These are phyloP conservation scores for Talaromyces atroroseus DNA, from an alignment of 2,329 filamentous ascomycete genomes.

Conservation along the genomic window DNA sequence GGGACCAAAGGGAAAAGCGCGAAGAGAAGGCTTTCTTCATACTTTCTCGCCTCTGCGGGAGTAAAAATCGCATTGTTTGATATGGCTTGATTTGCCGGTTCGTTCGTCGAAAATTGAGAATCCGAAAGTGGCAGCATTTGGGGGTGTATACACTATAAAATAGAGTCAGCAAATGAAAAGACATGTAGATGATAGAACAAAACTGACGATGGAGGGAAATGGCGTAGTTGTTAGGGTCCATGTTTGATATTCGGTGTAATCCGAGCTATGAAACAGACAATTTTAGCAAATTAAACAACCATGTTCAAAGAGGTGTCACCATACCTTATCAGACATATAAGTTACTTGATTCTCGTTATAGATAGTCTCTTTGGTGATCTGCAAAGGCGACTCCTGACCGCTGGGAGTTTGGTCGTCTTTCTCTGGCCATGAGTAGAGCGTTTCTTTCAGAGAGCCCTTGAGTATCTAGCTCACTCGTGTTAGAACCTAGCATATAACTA, in stretches of 20 bases:
- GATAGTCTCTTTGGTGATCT: slow-evolving; percentile 60
- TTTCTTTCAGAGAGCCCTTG: slow-evolving; percentile 72
- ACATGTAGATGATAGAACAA: background rate
- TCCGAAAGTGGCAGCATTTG: slow-evolving; percentile 76
- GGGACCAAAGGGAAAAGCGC: background rate
- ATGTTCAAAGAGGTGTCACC: slow-evolving; percentile 7
- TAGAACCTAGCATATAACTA: background rate
- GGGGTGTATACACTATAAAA: slow-evolving; percentile 68
- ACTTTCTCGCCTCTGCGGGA: slow-evolving; percentile 50
- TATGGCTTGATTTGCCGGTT: slow-evolving; percentile 68
- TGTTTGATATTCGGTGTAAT: slow-evolving; percentile 76
- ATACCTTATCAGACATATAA: slow-evolving; percentile 76
- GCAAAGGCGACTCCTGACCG: slow-evolving; percentile 49
- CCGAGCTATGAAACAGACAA: slow-evolving; percentile 53
- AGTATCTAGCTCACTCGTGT: slow-evolving; percentile 52
- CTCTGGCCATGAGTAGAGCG: slow-evolving; percentile 68
- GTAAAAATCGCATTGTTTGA: slow-evolving; percentile 66
- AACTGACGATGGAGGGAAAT: slow-evolving; percentile 71
- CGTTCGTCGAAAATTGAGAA: slow-evolving; percentile 75
- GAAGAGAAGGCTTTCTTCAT: slow-evolving; percentile 7
- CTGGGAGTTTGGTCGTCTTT: slow-evolving; percentile 39
- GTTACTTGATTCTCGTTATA: slow-evolving; percentile 66
- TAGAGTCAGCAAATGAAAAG: background rate
- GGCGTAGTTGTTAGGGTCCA: slow-evolving; percentile 64
- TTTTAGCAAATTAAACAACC: background rate